Conservation (phyloP, 805 yeast species). For the Saturnispora kantuleensis region DNA sequence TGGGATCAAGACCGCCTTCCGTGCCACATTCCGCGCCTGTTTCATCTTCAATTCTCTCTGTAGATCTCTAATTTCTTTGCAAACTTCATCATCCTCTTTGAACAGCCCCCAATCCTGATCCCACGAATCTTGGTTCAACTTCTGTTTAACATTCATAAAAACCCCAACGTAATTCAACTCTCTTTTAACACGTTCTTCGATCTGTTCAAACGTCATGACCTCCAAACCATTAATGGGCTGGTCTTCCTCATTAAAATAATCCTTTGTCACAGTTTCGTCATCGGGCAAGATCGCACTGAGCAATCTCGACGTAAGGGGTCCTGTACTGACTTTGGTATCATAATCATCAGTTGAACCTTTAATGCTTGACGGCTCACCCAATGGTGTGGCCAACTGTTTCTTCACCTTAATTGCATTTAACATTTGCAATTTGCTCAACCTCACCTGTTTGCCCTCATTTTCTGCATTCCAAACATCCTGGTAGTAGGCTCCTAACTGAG, state of each 20-base stretch:
- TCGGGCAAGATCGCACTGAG: slow-evolving; percentile 67
- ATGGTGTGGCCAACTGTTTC: slow-evolving; percentile 37
- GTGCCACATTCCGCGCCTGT: slow-evolving; percentile 50
- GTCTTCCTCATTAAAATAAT: slow-evolving; percentile 15
- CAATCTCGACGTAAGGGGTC: slow-evolving; percentile 80
- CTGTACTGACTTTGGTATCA: slow-evolving; percentile 66
- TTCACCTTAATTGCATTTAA: slow-evolving; percentile 18
- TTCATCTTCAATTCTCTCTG: slow-evolving; percentile 60
- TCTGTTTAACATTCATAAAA: slow-evolving; percentile 50
- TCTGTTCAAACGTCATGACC: slow-evolving; percentile 59
- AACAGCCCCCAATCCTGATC: slow-evolving; percentile 66
- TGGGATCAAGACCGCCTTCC: slow-evolving; percentile 60
- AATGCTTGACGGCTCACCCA: slow-evolving; percentile 28
- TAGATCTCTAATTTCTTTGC: slow-evolving; percentile 67
- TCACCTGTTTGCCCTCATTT: slow-evolving; percentile 32
- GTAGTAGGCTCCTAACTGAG: slow-evolving; percentile 77
- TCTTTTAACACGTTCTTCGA: slow-evolving; percentile 81
- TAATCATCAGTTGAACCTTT: slow-evolving; percentile 54
- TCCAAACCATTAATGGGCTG: slow-evolving; percentile 36
- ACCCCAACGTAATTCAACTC: slow-evolving; percentile 89
- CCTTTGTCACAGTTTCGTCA: slow-evolving; percentile 15
- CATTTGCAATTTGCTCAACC: slow-evolving; percentile 21
- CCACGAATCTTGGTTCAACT: slow-evolving; percentile 27
- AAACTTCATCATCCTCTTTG: slow-evolving; percentile 89
- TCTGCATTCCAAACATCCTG: slow-evolving; percentile 82